Base-by-base conservation (phyloP, 2,329 filamentous ascomycete genomes). In the Alternaria conjuncta region DNA sequence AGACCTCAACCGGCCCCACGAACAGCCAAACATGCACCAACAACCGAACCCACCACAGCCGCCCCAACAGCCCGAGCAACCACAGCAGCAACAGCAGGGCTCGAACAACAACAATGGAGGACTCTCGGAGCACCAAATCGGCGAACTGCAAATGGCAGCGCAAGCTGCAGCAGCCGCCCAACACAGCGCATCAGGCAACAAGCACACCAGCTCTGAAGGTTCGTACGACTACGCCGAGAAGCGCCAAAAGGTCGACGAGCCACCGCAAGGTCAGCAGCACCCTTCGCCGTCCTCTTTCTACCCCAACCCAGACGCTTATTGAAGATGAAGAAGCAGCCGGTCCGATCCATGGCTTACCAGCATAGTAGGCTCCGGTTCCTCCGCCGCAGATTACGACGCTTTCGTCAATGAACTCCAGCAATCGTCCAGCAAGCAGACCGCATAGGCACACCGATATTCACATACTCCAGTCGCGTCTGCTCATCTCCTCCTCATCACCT, bases 1-100 rank as follows among this genome's bases (percentile, higher is more conserved):
- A 68, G 92, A 93, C 73, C 83, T 97, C 26, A 84, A 82, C 55
- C 85, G 86, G 61, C 85, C 87, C 8, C 83, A 84, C 43, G 74
- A 78, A 56, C 69, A 72, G 13, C 55, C 74, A 23, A 72, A 65
- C 61, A 56, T 75, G 54, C 72, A 68, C 57, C 73, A 70, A 47
- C 28, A 64, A 25, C 64, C 64, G 44, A 63, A 67, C 28, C 63
- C 59, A 28, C 61, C 61, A 20, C 67, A 71, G 30, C 71, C 72
- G n/a, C 65, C 64, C 20, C 68, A 70, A 28, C 72, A 72, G 9
- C 60, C 63, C 11, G 67, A 72, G 26, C 68, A 71, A 25, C 66
- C 67, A 30, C 70, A 73, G 54, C 71, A 70, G 45, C 68, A 67
- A n/a, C 65, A 69, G 26, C 68, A 70, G 43, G 71, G 66, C 56